A percentile compares a stretch with the other conserved stretches of the same genome.
Conservation (phyloP, 2,329 filamentous ascomycete genomes). For the Exophiala sp. region DNA sequence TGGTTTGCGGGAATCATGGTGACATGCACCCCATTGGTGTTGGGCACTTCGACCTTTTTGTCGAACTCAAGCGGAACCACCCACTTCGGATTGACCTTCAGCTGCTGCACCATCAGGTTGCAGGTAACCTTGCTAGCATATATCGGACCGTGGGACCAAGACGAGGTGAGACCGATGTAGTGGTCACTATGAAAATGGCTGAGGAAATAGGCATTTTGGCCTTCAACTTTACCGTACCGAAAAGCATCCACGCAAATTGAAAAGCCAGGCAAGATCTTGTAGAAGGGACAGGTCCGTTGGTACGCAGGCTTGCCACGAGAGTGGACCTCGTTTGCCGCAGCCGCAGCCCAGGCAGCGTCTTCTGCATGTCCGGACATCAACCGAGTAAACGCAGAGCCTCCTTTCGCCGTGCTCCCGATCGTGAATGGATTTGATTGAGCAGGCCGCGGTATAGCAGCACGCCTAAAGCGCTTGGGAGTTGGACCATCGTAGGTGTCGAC, state of each 20-base stretch:
- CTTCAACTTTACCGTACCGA: slow-evolving; percentile 85
- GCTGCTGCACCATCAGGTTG: slow-evolving; percentile 78
- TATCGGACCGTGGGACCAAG: slow-evolving; percentile 88
- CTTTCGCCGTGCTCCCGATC: slow-evolving; percentile 39
- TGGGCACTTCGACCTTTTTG: slow-evolving; percentile 67
- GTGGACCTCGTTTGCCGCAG: slow-evolving; percentile 70
- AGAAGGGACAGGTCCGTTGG: slow-evolving; percentile 89
- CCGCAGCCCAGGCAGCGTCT: slow-evolving; percentile 80
- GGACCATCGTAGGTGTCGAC: slow-evolving; percentile 35
- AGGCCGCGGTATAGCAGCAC: slow-evolving; percentile 65
- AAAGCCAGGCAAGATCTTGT: slow-evolving; percentile 93
- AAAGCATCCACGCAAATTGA: slow-evolving; percentile 95
- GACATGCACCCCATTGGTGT: slow-evolving; percentile 73
- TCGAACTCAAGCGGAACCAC: slow-evolving; percentile 84
- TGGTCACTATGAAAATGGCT: slow-evolving; percentile 98
- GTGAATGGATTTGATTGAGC: slow-evolving; percentile 75
- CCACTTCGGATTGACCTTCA: slow-evolving; percentile 79
- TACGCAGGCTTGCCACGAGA: slow-evolving; percentile 81
- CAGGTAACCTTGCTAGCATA: slow-evolving; percentile 92
- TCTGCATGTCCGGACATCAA: slow-evolving; percentile 91
- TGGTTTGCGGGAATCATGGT: slow-evolving; percentile 97
- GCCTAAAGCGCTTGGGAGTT: slow-evolving; percentile 55
- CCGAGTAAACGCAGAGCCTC: slow-evolving; percentile 75
- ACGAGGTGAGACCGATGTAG: slow-evolving; percentile 82
- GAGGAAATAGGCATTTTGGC: slow-evolving; percentile 89